Conservation (phyloP, 371 early-diverging fungal species). For the Thermomucor indicae-seudaticae region DNA sequence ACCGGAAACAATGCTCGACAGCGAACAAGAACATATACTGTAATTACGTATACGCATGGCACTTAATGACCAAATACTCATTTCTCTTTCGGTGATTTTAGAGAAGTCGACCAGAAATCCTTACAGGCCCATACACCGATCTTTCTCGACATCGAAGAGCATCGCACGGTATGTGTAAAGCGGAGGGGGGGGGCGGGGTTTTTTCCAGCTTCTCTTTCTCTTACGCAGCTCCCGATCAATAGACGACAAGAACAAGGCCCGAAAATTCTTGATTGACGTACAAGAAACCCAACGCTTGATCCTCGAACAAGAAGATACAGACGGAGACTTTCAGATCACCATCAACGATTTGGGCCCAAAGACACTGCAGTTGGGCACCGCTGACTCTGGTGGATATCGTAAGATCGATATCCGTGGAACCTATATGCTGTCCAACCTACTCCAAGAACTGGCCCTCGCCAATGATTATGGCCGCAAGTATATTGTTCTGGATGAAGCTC, state of each 20-base stretch:
- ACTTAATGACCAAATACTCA: too few relatives aligned
- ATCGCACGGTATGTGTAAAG: constrained; percentile 38
- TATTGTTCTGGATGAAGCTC: constrained; percentile 82
- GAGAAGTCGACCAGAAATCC: constrained; percentile 8
- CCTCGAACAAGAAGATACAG: constrained; percentile 92
- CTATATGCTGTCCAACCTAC: constrained; percentile 88
- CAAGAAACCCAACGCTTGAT: constrained; percentile 76
- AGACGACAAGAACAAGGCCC: constrained; percentile 76
- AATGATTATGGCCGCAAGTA: constrained; percentile 81
- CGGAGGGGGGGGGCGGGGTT: neutral
- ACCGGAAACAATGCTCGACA: constrained; percentile 35
- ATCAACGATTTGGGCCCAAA: constrained; percentile 93
- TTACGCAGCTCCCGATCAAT: constrained; percentile 2
- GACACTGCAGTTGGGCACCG: constrained; percentile 81
- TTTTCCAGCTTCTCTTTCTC: neutral
- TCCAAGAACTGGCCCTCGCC: constrained; percentile 94
- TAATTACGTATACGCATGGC: too few relatives aligned
- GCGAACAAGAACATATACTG: constrained; percentile 25
- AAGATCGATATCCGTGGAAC: constrained; percentile 92
- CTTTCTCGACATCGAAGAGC: constrained; percentile 32
- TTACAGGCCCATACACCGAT: constrained; percentile 6
- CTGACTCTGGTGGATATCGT: constrained; percentile 80
- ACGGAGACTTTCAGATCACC: constrained; percentile 94
- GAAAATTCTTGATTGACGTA: constrained; percentile 84
- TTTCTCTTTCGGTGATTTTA: neutral